These are phyloP conservation scores for Nannochloris sp. DNA, from an alignment of 139 green algal genomes.

Conservation along the genomic window DNA sequence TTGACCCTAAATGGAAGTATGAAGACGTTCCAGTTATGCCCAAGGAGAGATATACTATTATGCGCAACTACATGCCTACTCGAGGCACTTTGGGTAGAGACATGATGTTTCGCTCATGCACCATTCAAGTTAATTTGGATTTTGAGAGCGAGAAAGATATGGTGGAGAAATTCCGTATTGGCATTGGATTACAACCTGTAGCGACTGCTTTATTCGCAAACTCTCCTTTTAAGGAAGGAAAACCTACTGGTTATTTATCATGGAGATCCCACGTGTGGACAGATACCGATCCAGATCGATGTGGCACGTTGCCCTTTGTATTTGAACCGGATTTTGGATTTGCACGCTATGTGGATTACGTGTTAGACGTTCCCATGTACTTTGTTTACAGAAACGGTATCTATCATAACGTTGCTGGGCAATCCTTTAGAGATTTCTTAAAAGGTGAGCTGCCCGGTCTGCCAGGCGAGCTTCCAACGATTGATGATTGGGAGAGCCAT, in stretches of 20 bases:
- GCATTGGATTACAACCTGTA: slow-evolving; percentile 94
- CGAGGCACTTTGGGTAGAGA: slow-evolving; percentile 83
- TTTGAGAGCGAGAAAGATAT: slow-evolving; percentile 94
- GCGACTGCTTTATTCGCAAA: slow-evolving; percentile 96
- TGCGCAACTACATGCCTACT: slow-evolving; percentile 86
- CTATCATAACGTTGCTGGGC: slow-evolving; percentile 77
- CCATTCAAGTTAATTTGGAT: slow-evolving; percentile 98
- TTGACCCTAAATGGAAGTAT: slow-evolving; percentile 85
- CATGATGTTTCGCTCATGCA: slow-evolving; percentile 99
- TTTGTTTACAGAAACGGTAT: slow-evolving; percentile 92
- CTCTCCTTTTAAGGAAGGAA: slow-evolving; percentile 92
- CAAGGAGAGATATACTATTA: slow-evolving; percentile 77
- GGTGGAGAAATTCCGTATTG: slow-evolving; percentile 93
- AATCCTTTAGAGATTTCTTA: slow-evolving; percentile 89
- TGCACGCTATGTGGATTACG: slow-evolving; percentile 91
- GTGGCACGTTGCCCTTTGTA: slow-evolving; percentile 89
- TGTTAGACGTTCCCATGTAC: slow-evolving; percentile 97
- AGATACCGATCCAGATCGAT: slow-evolving; percentile 78
- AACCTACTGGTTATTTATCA: slow-evolving; percentile 66
- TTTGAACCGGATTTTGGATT: slow-evolving; percentile 90
- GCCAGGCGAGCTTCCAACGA: slow-evolving; percentile 75
- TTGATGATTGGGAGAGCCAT: slow-evolving; percentile 93
- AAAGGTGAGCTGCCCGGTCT: slow-evolving; percentile 71
- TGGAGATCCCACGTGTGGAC: slow-evolving; percentile 83
- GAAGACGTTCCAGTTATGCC: slow-evolving; percentile 91